Evolutionary conservation across 1,139 yeast genomes (phyloP), one percentile per base, ranked within the genome.

Genomic region (Hyphopichia fennica): DNA sequence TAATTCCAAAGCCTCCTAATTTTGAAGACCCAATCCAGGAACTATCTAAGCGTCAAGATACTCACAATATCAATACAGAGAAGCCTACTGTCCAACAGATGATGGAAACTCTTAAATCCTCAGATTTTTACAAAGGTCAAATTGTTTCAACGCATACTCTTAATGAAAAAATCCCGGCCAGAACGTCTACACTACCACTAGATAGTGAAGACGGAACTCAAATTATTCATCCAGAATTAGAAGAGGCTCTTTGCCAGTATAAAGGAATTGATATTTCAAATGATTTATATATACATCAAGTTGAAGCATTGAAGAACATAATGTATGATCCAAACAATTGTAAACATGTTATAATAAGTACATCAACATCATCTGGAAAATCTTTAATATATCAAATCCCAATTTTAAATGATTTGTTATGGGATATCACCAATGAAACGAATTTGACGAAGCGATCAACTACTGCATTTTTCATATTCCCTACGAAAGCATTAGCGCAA

Each of bases 401-500:
- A 0, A 88, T 93, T 3, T 61, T 91, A 9, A 77, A 79, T 42
- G 77, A 79, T 3, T 73, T 78, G 6, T 65, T 87, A 0, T 64
- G 72, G 69, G 67, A 71, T 41, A 54, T 62, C 6, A 50, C 55
- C 16, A 45, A 48, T 22, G 62, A 62, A 1, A 35, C 42, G n/a
- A 43, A 42, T 18, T 10, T 35, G 3, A 48, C 45, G 16, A 49
- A 48, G 11, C 46, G 75, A 16, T 35, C 49, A 0, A 52, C 70
- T 16, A 87, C 96, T 0, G 89, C 96, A 3, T 73, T 95, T 67
- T 89, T 87, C 53, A 82, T 93, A 8, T 93, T 93, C 55, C 99
- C 99, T 1, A 93, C 99, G 0, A 93, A 93, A 56, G 99, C 99
- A 0, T 69, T 93, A 38, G 98, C 99, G 0, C 99, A 93, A 58